Percentiles rank a stretch among this genome's conserved stretches.
These are phyloP conservation scores for Salix koriyanagi DNA, from an alignment of 345 rosid genomes.

Conservation along the genomic window DNA sequence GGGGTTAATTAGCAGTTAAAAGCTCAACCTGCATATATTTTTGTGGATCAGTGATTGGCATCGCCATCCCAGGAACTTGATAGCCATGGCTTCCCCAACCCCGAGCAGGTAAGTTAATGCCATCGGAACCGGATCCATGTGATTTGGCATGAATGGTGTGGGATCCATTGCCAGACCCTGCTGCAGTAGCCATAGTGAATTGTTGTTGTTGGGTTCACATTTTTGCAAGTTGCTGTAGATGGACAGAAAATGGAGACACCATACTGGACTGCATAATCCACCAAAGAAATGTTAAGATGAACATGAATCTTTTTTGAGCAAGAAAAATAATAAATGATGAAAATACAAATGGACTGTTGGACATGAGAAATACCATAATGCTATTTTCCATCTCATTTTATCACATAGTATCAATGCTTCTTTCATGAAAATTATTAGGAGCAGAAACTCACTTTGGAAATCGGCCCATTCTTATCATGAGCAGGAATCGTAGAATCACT, in stretches of 20 bases:
- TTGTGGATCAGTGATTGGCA: constrained; percentile 22
- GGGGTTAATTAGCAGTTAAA: background rate
- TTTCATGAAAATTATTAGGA: background rate
- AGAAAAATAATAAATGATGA: too few species aligned
- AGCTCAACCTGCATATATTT: constrained; percentile 36
- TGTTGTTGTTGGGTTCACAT: constrained; percentile 10
- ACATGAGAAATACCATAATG: background rate
- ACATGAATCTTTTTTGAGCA: too few species aligned
- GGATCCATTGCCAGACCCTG: constrained; percentile 1
- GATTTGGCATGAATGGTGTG: constrained; percentile 14
- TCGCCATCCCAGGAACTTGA: constrained; percentile 37
- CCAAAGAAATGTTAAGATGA: too few species aligned
- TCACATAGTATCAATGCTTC: background rate
- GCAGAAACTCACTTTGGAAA: constrained; percentile 26
- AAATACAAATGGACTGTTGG: too few species aligned
- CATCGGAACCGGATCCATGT: constrained; percentile 23
- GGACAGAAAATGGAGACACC: constrained; percentile 1
- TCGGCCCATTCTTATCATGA: constrained; percentile 11
- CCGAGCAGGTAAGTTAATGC: constrained; percentile 9
- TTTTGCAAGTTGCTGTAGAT: constrained; percentile 67
- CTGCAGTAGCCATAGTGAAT: background rate
- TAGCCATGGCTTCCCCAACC: constrained; percentile 20
- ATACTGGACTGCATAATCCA: constrained; percentile 52
- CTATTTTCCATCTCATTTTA: too few species aligned
- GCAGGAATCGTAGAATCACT: constrained; percentile 18